Base-by-base conservation (phyloP, 1,284 basidiomycete species). In the Pterula multifida region DNA sequence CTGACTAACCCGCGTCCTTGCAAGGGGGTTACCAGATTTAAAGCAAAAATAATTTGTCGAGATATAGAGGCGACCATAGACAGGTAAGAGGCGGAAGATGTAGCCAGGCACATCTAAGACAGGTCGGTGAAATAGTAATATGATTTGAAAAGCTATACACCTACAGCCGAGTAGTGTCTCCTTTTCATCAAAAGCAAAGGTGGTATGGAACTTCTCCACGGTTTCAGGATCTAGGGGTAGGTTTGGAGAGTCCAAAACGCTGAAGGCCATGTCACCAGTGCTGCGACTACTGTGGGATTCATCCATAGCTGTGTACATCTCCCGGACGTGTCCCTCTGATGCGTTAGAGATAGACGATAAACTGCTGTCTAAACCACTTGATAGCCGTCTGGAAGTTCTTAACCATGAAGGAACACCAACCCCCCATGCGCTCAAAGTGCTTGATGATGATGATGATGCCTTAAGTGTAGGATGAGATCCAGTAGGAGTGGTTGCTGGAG, bases 1-100 rank as follows among this genome's bases (percentile, higher is more conserved):
- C 26, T 22, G 24, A 59, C 79, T 56, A 60, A 89, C 90, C 68
- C 79, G 78, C 12, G 90, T 94, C 61, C 82, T 84, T 49, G 80
- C 69, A 49, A 93, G 62, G 4, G 88, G 75, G 1, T 85, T 83
- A 44, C 77, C 85, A 2, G 90, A 89, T 60, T 86, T 84, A 75
- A 95, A 95, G 66, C 90, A 94, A 63, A 95, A 86, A 63, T 80
- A 85, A 60, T 89, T 91, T 21, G 78, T 82, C 22, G 93, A 92
- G 53, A 97, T 75, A 60, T 87, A 96, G 36, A 96, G 75, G 47
- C 84, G 76, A 3, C 93, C 93, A 52, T 77, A 87, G 4, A 94
- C 77, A 0, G 94, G 94, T 4, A 96, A 65, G 21, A 94, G 72
- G 49, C 93, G 76, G 65, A 85, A 90, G 44, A 97, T 72, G 62